These are phyloP conservation scores for Aphanomyces astaci DNA, from an alignment of 352 stramenopile species.

Conservation along the genomic window DNA sequence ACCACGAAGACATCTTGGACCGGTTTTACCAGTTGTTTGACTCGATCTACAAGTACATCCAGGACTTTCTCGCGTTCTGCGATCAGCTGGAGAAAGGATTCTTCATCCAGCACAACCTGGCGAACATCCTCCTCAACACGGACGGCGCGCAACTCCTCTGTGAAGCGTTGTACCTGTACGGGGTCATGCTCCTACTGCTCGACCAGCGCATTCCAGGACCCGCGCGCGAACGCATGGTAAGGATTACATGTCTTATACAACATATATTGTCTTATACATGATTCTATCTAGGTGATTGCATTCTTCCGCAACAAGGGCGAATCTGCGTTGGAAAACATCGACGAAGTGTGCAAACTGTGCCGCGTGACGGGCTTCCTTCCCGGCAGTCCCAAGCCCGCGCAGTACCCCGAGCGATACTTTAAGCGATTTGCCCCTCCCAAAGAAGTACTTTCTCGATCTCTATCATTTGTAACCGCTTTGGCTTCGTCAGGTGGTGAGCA, in stretches of 20 bases:
- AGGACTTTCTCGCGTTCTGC: slow-evolving; percentile 88
- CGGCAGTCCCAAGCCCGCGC: slow-evolving; percentile 67
- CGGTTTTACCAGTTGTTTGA: slow-evolving; percentile 88
- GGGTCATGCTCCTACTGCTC: slow-evolving; percentile 90
- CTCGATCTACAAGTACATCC: slow-evolving; percentile 87
- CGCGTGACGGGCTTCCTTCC: slow-evolving; percentile 85
- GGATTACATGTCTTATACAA: slow-evolving; percentile 27
- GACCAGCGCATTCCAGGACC: slow-evolving; percentile 85
- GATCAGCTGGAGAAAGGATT: slow-evolving; percentile 89
- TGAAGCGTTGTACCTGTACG: slow-evolving; percentile 92
- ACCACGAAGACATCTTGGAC: slow-evolving; percentile 77
- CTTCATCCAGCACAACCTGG: slow-evolving; percentile 93
- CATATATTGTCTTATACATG: no score
- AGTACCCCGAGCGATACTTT: slow-evolving; percentile 85
- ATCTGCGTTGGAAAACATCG: slow-evolving; percentile 82
- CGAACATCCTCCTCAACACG: slow-evolving; percentile 90
- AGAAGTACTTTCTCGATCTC: slow-evolving; percentile 28
- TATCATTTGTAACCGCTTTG: slow-evolving; percentile 7
- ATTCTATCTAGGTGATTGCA: slow-evolving; percentile 35
- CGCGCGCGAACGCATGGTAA: slow-evolving; percentile 88
- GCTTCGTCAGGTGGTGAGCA: slow-evolving; percentile 85
- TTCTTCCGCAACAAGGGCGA: slow-evolving; percentile 85
- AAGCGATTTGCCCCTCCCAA: slow-evolving; percentile 81
- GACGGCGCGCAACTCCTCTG: slow-evolving; percentile 92
- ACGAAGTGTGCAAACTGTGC: slow-evolving; percentile 88